Evolutionary conservation across 768 basidiomycete genomes (phyloP), one percentile per base, ranked within the genome.

Genomic region (Agrocybe praecox): DNA sequence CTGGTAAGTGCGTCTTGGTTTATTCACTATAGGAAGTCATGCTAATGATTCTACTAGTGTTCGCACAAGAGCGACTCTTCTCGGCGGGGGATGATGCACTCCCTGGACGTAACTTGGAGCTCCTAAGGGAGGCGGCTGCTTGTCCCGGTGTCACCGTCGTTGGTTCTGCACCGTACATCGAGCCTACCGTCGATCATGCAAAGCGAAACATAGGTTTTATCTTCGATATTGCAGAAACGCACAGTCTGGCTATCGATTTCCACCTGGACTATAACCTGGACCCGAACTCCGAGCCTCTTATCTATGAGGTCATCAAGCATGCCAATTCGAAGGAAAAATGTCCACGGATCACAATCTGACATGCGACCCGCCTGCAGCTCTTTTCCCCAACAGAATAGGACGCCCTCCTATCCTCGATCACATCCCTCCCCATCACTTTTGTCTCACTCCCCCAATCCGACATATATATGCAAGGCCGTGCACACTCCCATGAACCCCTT

Each of bases 211-310:
- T 88, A 29, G 68, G 67, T 21, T 75, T 81, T 58, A 69, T 87
- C 46, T 72, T 88, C 65, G 72, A 80, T 33, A 72, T 82, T 50
- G 81, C 83, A 10, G 62, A 68, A 47, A 64, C 64, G 36, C 67
- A 67, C 43, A 62, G 63, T 18, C 68, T 80, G 19, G 79, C 60
- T 49, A 76, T 79, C 43, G 87, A 88, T 65, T 88, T 88, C 65
- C 87, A 89, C 68, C 77, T 88, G 26, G 86, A 88, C 71, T 87
- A 85, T 69, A 87, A 83, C 72, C 73, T 88, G 47, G 80, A 87
- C 66, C 69, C 74, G 15, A 64, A 65, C 26, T 65, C 74, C 46
- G 76, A 82, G 59, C 83, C 82, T 29, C 79, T 87, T 59, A 79
- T 86, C 21, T 81, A 81, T 72, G 76, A 80, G 64, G 76, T 86